Percentiles rank a stretch among this genome's conserved stretches.
Evolutionary conservation across 2,329 filamentous ascomycete genomes (phyloP).

Genomic region (Paecilomyces sp.): DNA sequence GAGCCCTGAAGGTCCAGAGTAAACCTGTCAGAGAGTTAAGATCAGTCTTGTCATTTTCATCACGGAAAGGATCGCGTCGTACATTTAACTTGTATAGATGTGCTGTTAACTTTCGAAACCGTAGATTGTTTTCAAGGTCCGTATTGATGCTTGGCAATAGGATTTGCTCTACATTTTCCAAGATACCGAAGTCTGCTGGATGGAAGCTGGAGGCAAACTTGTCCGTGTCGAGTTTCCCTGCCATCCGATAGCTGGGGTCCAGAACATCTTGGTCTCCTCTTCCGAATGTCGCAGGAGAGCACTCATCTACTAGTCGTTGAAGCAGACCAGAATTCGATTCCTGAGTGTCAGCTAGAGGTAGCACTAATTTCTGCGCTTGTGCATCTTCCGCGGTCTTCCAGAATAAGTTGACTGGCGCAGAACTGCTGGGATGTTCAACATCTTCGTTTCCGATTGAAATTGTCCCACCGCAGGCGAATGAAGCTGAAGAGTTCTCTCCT

Average conservation of each 20-base stretch:
- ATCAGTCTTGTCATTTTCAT: background rate
- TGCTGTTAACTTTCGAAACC: conserved; percentile 34
- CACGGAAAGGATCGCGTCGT: conserved; percentile 1
- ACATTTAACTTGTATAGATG: conserved; percentile 55
- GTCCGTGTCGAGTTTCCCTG: conserved; percentile 42
- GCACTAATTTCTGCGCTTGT: background rate
- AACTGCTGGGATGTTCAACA: background rate
- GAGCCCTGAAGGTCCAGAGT: conserved; percentile 44
- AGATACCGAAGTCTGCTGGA: conserved; percentile 46
- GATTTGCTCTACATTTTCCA: conserved; percentile 43
- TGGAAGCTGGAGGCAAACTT: conserved; percentile 46
- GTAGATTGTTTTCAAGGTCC: conserved; percentile 5
- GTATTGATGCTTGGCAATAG: conserved; percentile 31
- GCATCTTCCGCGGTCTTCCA: conserved; percentile 4
- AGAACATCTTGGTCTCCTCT: conserved; percentile 38
- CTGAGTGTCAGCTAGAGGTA: conserved; percentile 1
- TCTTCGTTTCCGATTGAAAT: conserved; percentile 3
- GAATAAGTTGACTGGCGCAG: conserved; percentile 7
- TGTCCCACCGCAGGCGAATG: conserved; percentile 11
- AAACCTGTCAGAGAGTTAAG: conserved; percentile 32
- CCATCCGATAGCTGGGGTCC: conserved; percentile 49
- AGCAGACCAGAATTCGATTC: background rate
- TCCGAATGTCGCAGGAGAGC: conserved; percentile 45
- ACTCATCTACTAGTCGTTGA: conserved; percentile 22
- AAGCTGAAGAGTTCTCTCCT: conserved; percentile 1